Evolutionary conservation across 208 protist genomes (phyloP).

Genomic region (Naegleria fowleri): DNA sequence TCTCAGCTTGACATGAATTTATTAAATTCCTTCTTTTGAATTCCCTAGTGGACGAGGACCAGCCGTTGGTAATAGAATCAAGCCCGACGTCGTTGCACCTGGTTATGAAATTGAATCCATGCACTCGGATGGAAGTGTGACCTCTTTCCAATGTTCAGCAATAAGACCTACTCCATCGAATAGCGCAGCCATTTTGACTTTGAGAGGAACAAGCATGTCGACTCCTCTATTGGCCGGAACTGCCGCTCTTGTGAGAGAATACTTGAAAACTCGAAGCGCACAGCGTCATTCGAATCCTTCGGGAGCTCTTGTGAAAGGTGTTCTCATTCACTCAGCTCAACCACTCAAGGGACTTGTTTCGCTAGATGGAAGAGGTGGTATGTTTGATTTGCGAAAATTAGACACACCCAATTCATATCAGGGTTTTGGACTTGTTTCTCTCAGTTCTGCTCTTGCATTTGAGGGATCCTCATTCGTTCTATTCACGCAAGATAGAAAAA

Average conservation of each 20-base stretch:
- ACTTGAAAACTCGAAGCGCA: background rate
- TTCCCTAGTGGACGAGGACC: conserved; percentile 61
- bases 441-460: background rate
- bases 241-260: background rate
- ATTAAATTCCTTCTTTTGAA: too few species aligned
- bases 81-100: conserved; percentile 68
- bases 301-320: conserved; percentile 54
- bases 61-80: conserved; percentile 64
- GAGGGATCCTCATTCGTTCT: background rate
- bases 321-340: conserved; percentile 37
- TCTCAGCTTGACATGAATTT: too few species aligned
- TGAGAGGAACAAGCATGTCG: background rate
- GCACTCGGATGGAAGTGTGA: background rate
- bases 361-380: background rate
- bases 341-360: background rate
- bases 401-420: background rate
- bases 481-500: background rate
- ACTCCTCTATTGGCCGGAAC: conserved; percentile 15
- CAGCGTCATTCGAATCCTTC: conserved; percentile 18
- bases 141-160: background rate
- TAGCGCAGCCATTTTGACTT: background rate
- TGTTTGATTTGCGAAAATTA: background rate
- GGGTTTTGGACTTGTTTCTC: background rate
- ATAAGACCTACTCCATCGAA: background rate
- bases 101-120: conserved; percentile 57